phyloP scores from a whole-genome alignment of 139 green algal genomes.

The Monoraphidium neglectum region DNA sequence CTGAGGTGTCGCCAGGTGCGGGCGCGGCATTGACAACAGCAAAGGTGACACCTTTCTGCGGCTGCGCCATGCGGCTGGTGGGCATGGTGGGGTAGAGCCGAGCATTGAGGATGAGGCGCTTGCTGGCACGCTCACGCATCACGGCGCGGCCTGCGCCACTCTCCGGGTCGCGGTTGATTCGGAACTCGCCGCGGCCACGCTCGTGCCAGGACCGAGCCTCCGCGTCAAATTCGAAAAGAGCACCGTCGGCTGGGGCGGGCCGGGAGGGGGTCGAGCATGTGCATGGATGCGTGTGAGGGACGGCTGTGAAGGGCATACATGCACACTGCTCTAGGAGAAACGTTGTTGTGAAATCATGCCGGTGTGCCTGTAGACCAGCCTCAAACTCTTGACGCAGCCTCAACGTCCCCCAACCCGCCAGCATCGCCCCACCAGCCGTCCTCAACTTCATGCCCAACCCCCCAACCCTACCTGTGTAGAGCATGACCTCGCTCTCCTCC shows the following conservation, averaged over 20 bases:
- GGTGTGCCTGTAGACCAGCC: too few relatives aligned
- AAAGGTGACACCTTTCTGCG: slow-evolving; percentile 77
- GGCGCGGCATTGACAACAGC: slow-evolving; percentile 67
- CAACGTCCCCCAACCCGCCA: too few relatives aligned
- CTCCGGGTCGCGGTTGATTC: slow-evolving; percentile 61
- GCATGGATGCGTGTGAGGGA: not conserved
- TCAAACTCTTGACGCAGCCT: too few relatives aligned
- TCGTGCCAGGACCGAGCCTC: slow-evolving; percentile 77
- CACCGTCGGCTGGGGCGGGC: slow-evolving; percentile 58
- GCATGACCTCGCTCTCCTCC: slow-evolving; percentile 73
- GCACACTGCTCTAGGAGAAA: not conserved
- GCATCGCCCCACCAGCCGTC: too few relatives aligned
- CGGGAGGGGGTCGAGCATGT: too few relatives aligned
- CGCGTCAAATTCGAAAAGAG: slow-evolving; percentile 83
- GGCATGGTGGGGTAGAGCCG: slow-evolving; percentile 79
- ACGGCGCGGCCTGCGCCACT: slow-evolving; percentile 66
- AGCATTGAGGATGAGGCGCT: slow-evolving; percentile 91
- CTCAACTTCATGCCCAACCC: not conserved
- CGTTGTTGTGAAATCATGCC: too few relatives aligned
- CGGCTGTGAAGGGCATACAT: too few relatives aligned
- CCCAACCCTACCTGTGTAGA: slow-evolving; percentile 53
- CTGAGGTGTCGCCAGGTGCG: slow-evolving; percentile 2
- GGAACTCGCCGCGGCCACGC: slow-evolving; percentile 84
- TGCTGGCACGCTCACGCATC: slow-evolving; percentile 90
- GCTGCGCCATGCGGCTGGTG: slow-evolving; percentile 76